Evolutionary conservation across 306 rosid genomes (phyloP).

Genomic region (Aeschynomene evenia): DNA sequence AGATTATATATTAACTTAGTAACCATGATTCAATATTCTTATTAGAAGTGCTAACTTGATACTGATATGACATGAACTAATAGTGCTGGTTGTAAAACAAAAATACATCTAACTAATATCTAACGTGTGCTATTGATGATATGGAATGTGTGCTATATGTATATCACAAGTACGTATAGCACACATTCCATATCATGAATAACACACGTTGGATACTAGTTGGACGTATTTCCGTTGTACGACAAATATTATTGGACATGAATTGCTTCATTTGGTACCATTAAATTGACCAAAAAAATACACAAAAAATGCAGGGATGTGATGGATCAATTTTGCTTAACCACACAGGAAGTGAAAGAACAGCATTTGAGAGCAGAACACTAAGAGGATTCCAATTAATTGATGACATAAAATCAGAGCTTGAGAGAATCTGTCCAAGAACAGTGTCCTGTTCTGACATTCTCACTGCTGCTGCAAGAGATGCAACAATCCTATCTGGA

Average conservation of each 20-base stretch:
- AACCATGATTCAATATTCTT: background rate
- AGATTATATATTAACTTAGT: background rate
- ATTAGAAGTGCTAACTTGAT: background rate
- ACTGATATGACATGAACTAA: background rate
- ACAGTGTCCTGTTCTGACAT: slow-evolving; percentile 88
- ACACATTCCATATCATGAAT: too few relatives aligned
- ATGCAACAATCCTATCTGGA: slow-evolving; percentile 74
- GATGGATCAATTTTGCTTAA: slow-evolving; percentile 72
- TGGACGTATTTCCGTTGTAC: too few relatives aligned
- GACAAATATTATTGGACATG: too few relatives aligned
- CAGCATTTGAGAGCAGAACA: slow-evolving; percentile 61
- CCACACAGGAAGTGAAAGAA: slow-evolving; percentile 59
- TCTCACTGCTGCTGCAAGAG: slow-evolving; percentile 82
- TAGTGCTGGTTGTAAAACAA: too few relatives aligned
- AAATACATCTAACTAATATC: too few relatives aligned
- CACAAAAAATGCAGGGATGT: slow-evolving; percentile 67
- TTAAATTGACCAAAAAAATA: background rate
- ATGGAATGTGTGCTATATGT: too few relatives aligned
- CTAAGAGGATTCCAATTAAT: slow-evolving; percentile 69
- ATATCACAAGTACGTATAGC: too few relatives aligned
- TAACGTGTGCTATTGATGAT: too few relatives aligned
- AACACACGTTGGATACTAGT: too few relatives aligned
- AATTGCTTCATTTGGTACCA: background rate
- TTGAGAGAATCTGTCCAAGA: slow-evolving; percentile 72
- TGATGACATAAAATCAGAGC: slow-evolving; percentile 63